Conservation (phyloP, 306 rosid species). For the Trifolium subterraneum region DNA sequence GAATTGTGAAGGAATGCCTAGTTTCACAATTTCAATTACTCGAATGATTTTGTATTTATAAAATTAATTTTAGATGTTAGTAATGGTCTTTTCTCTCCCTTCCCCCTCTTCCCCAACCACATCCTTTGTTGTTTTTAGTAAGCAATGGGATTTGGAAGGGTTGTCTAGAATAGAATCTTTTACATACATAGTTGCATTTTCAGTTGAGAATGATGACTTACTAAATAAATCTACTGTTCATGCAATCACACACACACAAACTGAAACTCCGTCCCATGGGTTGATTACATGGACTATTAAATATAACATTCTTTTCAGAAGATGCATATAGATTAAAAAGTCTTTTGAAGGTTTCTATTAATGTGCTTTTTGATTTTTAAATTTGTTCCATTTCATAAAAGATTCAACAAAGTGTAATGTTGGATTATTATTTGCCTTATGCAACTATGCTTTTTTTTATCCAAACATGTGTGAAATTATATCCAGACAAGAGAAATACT, state of each 20-base stretch:
- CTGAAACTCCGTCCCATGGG: neutral
- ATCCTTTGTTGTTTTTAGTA: neutral
- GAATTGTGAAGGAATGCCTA: conserved; percentile 44
- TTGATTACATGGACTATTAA: neutral
- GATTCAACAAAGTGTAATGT: neutral
- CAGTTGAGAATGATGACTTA: conserved; percentile 23
- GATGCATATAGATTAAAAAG: neutral
- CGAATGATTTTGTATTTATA: conserved; percentile 25
- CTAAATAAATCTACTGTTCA: conserved; percentile 9
- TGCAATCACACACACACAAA: neutral
- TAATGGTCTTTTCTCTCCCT: conserved; percentile 10
- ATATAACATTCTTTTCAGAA: neutral
- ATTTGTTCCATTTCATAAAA: conserved; percentile 8
- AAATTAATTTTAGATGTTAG: conserved; percentile 34
- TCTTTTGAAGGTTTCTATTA: conserved; percentile 8
- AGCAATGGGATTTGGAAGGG: conserved; percentile 15
- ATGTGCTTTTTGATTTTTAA: neutral
- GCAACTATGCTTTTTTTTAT: neutral
- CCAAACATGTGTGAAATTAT: conserved; percentile 8
- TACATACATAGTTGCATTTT: neutral
- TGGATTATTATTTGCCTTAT: neutral
- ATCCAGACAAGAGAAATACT: neutral
- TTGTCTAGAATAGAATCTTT: neutral
- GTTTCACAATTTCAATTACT: conserved; percentile 47
- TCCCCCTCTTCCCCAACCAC: neutral